Base-by-base conservation (phyloP, 2,329 filamentous ascomycete species). In the Septoria linicola region DNA sequence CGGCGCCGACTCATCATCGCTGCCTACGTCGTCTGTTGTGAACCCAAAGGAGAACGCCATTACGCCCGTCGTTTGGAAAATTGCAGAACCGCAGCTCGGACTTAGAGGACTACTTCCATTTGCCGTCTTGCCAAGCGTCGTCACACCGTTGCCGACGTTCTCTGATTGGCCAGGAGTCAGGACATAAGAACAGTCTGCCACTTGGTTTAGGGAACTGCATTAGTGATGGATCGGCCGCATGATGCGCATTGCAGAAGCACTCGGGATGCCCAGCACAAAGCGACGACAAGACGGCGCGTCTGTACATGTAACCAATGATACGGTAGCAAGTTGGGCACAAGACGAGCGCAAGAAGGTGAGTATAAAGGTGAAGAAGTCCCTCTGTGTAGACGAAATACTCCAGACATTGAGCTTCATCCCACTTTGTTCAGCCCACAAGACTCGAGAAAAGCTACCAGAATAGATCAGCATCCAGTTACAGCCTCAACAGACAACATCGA, bases 1-100 rank as follows among this genome's bases (percentile, higher is more conserved):
- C 1, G 37, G 43, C 2, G 16, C 50, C 8, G 58, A 60, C 3
- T 61, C 60, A 55, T 72, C 68, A 36, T 72, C 66, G n/a, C 63
- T 62, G 72, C 80, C 78, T 66, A 80, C 81, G 59, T 82, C 80
- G 53, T 83, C 79, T 0, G n/a, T n/a, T n/a, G 76, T 73, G 60
- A 83, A 83, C 14, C 78, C 78, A 55, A 83, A 83, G 51, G 76
- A 77, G 64, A 83, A 82, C 1, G 67, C 56, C 66, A 69, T 69
- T 20, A 34, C n/a, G 8, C 19, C 11, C n/a, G 21, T 20, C 42
- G 21, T 8, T 13, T 13, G 17, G 5, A 37, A 39, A 46, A 16
- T 37, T 13, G 20, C 25, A 39, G 17, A 46, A 8, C n/a, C 21
- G 7, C n/a, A 36, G 7, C 27, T 31, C 32, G 41, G 41, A 34